Evolutionary conservation across 768 basidiomycete species (phyloP).

Genomic region (Kwoniella botswanensis): DNA sequence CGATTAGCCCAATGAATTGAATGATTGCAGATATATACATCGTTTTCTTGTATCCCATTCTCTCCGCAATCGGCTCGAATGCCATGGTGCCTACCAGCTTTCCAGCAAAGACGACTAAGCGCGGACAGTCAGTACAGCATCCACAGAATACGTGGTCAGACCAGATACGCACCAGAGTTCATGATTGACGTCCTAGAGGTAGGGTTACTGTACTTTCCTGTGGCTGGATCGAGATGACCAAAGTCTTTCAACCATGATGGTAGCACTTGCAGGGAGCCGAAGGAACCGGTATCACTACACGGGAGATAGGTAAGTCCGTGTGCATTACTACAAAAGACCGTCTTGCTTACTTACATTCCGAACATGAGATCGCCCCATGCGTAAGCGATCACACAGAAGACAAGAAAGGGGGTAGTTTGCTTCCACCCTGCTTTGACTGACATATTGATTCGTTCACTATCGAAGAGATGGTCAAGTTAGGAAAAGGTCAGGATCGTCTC

Average conservation of each 20-base stretch:
- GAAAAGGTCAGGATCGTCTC: too few species aligned
- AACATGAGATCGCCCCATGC: conserved; percentile 13
- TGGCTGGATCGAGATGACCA: conserved; percentile 13
- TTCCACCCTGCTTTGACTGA: conserved; percentile 3
- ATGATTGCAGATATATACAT: conserved; percentile 18
- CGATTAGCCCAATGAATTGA: conserved; percentile 30
- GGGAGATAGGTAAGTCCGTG: background rate
- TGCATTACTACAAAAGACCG: too few species aligned
- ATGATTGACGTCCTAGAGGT: conserved; percentile 10
- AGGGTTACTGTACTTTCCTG: background rate
- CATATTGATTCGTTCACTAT: background rate
- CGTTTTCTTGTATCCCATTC: conserved; percentile 25
- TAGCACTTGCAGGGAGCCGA: conserved; percentile 23
- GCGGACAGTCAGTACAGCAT: too few species aligned
- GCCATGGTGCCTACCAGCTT: conserved; percentile 19
- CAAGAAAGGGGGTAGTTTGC: conserved; percentile 3
- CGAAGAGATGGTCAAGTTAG: too few species aligned
- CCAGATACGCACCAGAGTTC: conserved; percentile 17
- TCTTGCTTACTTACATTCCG: conserved; percentile 4
- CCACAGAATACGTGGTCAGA: background rate
- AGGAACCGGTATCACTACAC: conserved; percentile 23
- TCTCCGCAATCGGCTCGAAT: conserved; percentile 29
- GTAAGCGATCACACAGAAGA: conserved; percentile 2
- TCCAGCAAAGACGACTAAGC: conserved; percentile 13
- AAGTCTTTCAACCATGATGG: conserved; percentile 28